Evolutionary conservation across 441 rosid genomes (phyloP).

Genomic region (Erodium texanum): DNA sequence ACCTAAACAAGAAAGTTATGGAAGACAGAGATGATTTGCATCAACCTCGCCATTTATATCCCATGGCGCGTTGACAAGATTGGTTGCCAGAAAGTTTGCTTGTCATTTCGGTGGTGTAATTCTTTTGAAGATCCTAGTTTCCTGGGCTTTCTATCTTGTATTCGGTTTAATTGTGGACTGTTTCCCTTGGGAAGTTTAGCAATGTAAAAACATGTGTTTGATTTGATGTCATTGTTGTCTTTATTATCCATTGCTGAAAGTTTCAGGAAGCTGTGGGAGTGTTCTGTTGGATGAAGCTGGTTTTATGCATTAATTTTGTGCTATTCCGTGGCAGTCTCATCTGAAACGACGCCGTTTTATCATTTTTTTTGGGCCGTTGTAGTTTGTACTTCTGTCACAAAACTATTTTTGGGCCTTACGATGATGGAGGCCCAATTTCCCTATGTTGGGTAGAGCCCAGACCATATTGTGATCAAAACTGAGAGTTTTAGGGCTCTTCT

Average conservation of each 20-base stretch:
- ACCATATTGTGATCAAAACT: not conserved
- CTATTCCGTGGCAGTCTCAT: too few species aligned
- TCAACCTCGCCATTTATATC: too few species aligned
- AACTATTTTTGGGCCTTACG: too few species aligned
- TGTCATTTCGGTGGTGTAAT: slow-evolving; percentile 19
- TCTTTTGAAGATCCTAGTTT: slow-evolving; percentile 13
- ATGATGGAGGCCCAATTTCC: not conserved
- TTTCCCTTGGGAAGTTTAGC: slow-evolving; percentile 13
- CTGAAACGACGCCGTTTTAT: too few species aligned
- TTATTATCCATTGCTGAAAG: not conserved
- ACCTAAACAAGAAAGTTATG: not conserved
- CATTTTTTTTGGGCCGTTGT: too few species aligned
- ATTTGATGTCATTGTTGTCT: slow-evolving; percentile 13
- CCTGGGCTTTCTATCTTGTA: slow-evolving; percentile 6
- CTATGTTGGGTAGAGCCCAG: not conserved
- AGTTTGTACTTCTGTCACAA: too few species aligned
- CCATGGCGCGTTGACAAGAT: too few species aligned
- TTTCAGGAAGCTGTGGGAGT: not conserved
- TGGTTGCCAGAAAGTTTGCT: too few species aligned
- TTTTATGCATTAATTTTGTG: too few species aligned
- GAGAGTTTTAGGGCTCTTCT: not conserved
- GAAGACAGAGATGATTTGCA: not conserved
- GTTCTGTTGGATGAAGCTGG: not conserved
- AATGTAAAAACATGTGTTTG: slow-evolving; percentile 20
- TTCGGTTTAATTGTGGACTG: slow-evolving; percentile 3